These are phyloP conservation scores for Cydonia oblonga DNA, from an alignment of 331 rosid species.

Conservation along the genomic window DNA sequence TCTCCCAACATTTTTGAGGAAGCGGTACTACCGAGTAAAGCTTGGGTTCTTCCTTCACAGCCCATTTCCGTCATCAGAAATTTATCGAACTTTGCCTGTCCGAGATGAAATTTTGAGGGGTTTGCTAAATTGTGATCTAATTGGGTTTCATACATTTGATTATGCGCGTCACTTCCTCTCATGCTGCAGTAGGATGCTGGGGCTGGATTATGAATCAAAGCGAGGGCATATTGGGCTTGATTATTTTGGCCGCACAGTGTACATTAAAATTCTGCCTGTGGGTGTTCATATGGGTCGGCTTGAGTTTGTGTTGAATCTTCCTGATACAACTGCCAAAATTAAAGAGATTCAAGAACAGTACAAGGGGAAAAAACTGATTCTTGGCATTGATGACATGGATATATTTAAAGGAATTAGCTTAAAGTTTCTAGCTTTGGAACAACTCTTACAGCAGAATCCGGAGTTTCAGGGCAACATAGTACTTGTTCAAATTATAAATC, in stretches of 20 bases:
- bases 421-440: constrained; percentile 82
- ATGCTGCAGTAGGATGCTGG: constrained; percentile 97
- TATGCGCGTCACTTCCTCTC: constrained; percentile 99
- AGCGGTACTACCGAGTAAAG: constrained; percentile 58
- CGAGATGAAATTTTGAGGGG: constrained; percentile 89
- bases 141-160: constrained; percentile 96
- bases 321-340: constrained; percentile 58
- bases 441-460: constrained; percentile 68
- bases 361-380: constrained; percentile 65
- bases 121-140: constrained; percentile 73
- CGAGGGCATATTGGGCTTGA: constrained; percentile 95
- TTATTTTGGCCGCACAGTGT: constrained; percentile 88
- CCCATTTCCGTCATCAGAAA: constrained; percentile 95
- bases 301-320: constrained; percentile 68
- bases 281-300: constrained; percentile 95
- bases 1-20: constrained; percentile 91
- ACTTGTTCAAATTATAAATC: constrained; percentile 87
- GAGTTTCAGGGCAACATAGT: constrained; percentile 62
- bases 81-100: constrained; percentile 86
- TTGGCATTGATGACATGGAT: constrained; percentile 98
- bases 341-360: constrained; percentile 71
- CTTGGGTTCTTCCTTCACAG: constrained; percentile 95
- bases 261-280: constrained; percentile 82
- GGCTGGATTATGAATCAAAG: constrained; percentile 93
- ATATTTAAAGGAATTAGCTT: constrained; percentile 93